Conservation (phyloP, 2,329 filamentous ascomycete species). For the Microsporum audouinii region DNA sequence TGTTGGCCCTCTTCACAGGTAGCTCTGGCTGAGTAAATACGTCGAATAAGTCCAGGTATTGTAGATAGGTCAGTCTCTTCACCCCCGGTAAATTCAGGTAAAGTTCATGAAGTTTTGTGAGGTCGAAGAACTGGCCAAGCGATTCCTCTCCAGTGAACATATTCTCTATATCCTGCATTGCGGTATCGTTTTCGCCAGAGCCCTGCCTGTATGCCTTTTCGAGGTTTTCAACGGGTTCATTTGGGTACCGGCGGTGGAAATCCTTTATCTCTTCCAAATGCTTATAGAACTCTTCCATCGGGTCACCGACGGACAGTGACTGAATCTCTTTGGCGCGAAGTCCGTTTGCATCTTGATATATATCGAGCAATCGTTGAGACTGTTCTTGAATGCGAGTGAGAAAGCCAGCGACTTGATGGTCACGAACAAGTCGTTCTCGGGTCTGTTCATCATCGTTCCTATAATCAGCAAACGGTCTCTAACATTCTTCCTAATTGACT, state of each 20-base stretch:
- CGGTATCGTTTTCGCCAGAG: conserved; percentile 52
- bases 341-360: conserved; percentile 72
- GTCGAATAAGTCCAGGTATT: conserved; percentile 88
- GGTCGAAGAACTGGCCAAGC: conserved; percentile 83
- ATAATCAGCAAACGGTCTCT: conserved; percentile 9
- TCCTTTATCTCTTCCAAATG: conserved; percentile 70
- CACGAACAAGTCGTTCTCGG: conserved; percentile 75
- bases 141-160: conserved; percentile 95
- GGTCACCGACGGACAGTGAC: conserved; percentile 69
- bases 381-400: conserved; percentile 79
- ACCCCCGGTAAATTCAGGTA: conserved; percentile 82
- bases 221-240: conserved; percentile 88
- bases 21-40: conserved; percentile 64
- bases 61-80: conserved; percentile 76
- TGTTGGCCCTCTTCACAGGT: conserved; percentile 66
- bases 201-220: conserved; percentile 79
- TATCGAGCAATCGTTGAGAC: conserved; percentile 64
- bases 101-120: conserved; percentile 71
- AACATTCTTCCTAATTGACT: neutral
- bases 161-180: conserved; percentile 63
- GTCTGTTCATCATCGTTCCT: conserved; percentile 43
- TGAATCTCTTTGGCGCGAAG: conserved; percentile 68
- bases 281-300: conserved; percentile 83
- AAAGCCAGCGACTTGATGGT: conserved; percentile 83
- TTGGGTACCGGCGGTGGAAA: conserved; percentile 83